A percentile compares a stretch with the other conserved stretches of the same genome.
Evolutionary conservation across 345 rosid species (phyloP).

Genomic region (Geranium rotundifolium): DNA sequence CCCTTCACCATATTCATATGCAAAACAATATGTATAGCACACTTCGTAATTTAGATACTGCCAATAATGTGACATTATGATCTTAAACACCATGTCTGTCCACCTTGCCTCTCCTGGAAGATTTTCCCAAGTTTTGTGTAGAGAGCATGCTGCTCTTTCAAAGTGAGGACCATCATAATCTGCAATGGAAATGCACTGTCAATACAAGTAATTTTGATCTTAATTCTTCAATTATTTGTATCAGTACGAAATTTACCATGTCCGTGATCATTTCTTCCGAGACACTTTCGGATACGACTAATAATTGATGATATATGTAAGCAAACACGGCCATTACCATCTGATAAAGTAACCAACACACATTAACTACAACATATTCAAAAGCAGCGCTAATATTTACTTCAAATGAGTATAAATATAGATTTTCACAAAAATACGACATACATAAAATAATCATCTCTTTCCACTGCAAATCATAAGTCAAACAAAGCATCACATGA

Average conservation of each 20-base stretch:
- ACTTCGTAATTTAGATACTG: too few relatives aligned
- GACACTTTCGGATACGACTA: constrained; percentile 44
- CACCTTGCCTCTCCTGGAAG: constrained; percentile 34
- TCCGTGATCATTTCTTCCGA: constrained; percentile 60
- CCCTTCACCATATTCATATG: too few relatives aligned
- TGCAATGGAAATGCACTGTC: constrained; percentile 11
- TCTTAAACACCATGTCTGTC: constrained; percentile 1
- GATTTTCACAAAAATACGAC: too few relatives aligned
- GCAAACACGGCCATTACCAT: constrained; percentile 99
- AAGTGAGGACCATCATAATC: constrained; percentile 56
- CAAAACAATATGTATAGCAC: too few relatives aligned
- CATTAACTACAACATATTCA: too few relatives aligned
- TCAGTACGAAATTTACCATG: constrained; percentile 34
- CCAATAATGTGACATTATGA: too few relatives aligned
- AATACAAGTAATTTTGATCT: neutral
- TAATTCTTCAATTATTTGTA: neutral
- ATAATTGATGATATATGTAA: constrained; percentile 85
- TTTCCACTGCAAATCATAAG: constrained; percentile 53
- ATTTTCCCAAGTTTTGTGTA: constrained; percentile 57
- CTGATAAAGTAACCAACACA: constrained; percentile 15
- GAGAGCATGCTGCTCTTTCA: constrained; percentile 69
- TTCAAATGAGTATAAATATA: too few relatives aligned
- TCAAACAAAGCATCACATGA: neutral
- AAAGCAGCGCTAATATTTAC: too few relatives aligned
- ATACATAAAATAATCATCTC: constrained; percentile 28